These are phyloP conservation scores for Hymenotorrendiella dingleyae DNA, from an alignment of 2,329 filamentous ascomycete species.

Conservation along the genomic window DNA sequence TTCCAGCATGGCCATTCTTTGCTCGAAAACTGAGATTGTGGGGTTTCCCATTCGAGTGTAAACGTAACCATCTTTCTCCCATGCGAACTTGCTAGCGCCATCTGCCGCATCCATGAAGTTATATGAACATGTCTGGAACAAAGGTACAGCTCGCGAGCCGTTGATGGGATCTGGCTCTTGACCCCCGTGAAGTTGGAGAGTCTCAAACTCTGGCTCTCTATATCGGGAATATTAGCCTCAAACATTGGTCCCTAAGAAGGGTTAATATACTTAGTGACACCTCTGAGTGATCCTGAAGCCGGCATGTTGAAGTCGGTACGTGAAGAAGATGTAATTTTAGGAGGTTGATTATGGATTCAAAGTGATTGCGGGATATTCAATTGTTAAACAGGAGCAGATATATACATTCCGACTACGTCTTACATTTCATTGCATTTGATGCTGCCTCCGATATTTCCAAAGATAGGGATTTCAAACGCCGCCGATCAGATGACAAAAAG, in stretches of 20 bases:
- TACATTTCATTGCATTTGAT: no score
- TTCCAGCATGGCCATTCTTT: constrained; percentile 61
- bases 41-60: constrained; percentile 42
- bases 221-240: neutral
- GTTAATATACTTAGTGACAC: constrained; percentile 11
- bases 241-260: neutral
- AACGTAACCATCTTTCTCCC: constrained; percentile 67
- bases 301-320: constrained; percentile 8
- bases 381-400: no score
- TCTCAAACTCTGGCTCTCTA: constrained; percentile 39
- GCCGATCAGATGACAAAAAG: no score
- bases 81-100: constrained; percentile 61
- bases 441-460: no score
- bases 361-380: no score
- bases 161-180: constrained; percentile 57
- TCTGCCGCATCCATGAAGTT: constrained; percentile 66
- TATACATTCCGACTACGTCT: no score
- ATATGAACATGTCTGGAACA: constrained; percentile 63
- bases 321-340: no score
- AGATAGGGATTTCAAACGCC: no score
- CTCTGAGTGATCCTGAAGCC: constrained; percentile 14
- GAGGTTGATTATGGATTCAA: no score
- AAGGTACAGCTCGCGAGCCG: constrained; percentile 62
- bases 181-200: constrained; percentile 52
- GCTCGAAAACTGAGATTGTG: constrained; percentile 59